A percentile compares a stretch with the other conserved stretches of the same genome.
Conservation (phyloP, 352 stramenopile genomes). For the Globisporangium alternatum region DNA sequence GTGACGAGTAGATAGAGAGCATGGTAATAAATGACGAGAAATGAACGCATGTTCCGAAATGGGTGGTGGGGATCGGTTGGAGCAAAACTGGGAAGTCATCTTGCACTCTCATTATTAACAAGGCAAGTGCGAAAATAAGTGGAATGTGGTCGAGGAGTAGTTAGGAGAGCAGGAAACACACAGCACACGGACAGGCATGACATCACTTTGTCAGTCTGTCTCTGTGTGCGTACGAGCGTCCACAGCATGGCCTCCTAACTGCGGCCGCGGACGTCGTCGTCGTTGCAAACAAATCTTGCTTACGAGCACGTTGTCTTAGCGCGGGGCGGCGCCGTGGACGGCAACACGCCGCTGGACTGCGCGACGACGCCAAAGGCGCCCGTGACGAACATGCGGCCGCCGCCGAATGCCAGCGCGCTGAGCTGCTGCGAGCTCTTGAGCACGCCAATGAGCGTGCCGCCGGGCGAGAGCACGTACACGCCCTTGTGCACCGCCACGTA, state of each 20-base stretch:
- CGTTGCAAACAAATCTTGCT: background rate
- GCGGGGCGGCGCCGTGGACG: constrained; percentile 25
- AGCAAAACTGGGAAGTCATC: background rate
- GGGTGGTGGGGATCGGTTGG: background rate
- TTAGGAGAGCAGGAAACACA: constrained; percentile 6
- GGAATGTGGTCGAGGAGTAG: background rate
- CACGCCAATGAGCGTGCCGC: constrained; percentile 49
- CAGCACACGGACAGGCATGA: too few species aligned
- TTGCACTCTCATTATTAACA: background rate
- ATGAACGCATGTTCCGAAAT: background rate
- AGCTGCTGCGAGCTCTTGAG: constrained; percentile 57
- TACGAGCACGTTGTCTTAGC: constrained; percentile 41
- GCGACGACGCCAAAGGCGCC: constrained; percentile 66
- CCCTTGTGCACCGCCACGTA: constrained; percentile 76
- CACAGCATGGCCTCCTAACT: background rate
- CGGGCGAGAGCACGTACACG: constrained; percentile 63
- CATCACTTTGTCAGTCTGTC: too few species aligned
- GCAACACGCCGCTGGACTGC: constrained; percentile 42
- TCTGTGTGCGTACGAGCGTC: background rate
- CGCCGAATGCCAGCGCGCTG: constrained; percentile 57
- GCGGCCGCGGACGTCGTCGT: background rate
- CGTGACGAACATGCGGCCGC: constrained; percentile 74
- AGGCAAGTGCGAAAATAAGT: background rate
- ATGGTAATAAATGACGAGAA: constrained; percentile 3
- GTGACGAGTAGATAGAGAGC: constrained; percentile 16